Conservation (phyloP, 371 early-diverging fungal species). For the Actinomucor elegans region DNA sequence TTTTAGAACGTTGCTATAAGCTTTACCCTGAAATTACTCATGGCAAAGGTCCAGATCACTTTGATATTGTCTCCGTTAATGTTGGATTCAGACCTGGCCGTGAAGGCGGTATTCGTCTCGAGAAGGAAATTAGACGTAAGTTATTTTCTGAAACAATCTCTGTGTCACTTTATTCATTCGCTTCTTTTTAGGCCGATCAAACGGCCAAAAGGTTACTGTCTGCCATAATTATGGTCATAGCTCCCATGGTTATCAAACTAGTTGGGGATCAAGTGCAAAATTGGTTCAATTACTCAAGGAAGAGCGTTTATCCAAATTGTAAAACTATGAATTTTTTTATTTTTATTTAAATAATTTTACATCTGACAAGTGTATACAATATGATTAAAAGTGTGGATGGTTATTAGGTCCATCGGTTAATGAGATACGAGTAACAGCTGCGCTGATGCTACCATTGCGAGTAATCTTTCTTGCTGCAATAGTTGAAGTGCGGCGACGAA, state of each 20-base stretch:
- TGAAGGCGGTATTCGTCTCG: slow-evolving; percentile 70
- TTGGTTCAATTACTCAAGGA: slow-evolving; percentile 28
- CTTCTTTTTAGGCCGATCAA: slow-evolving; percentile 12
- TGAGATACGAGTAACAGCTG: slow-evolving; percentile 28
- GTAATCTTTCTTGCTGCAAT: slow-evolving; percentile 20
- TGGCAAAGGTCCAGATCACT: slow-evolving; percentile 40
- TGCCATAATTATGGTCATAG: slow-evolving; percentile 48
- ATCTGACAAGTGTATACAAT: no score
- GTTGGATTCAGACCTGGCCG: slow-evolving; percentile 79
- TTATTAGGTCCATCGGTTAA: slow-evolving; percentile 8
- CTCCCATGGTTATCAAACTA: slow-evolving; percentile 49
- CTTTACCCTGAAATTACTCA: slow-evolving; percentile 39
- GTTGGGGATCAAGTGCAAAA: slow-evolving; percentile 40
- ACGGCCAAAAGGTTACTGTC: slow-evolving; percentile 31
- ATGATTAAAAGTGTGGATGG: background rate
- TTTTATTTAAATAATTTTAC: no score
- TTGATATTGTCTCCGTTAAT: slow-evolving; percentile 60
- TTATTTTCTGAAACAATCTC: no score
- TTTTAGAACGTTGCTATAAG: slow-evolving; percentile 32
- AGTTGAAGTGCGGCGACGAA: slow-evolving; percentile 25
- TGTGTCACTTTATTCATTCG: no score
- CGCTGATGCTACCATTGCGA: slow-evolving; percentile 25
- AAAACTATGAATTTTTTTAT: no score
- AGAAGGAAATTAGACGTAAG: slow-evolving; percentile 59
- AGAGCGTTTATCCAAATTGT: slow-evolving; percentile 31